Evolutionary conservation across 805 yeast genomes (phyloP).

Genomic region (Barnettozyma californica): DNA sequence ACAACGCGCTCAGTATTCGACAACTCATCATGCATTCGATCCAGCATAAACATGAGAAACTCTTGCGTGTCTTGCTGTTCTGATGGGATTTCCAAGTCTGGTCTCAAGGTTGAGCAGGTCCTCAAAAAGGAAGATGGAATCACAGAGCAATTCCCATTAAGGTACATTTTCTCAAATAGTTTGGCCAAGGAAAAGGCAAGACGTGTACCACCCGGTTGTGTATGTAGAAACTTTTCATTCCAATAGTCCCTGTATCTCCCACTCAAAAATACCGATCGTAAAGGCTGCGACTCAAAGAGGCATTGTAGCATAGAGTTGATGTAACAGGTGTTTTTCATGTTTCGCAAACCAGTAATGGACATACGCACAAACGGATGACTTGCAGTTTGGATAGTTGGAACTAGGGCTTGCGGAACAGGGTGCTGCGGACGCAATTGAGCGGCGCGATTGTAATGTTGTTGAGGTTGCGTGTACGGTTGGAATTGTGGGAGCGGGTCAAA

Average conservation of each 20-base stretch:
- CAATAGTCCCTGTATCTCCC: slow-evolving; percentile 39
- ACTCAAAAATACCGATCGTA: slow-evolving; percentile 45
- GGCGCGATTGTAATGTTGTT: neutral
- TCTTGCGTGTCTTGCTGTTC: slow-evolving; percentile 85
- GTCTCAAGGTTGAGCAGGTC: slow-evolving; percentile 46
- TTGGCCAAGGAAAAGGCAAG: slow-evolving; percentile 48
- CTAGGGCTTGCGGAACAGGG: slow-evolving; percentile 9
- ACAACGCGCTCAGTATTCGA: slow-evolving; percentile 34
- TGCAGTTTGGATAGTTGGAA: slow-evolving; percentile 35
- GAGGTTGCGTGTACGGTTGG: neutral
- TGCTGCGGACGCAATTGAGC: slow-evolving; percentile 8
- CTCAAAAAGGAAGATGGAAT: slow-evolving; percentile 63
- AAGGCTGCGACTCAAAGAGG: slow-evolving; percentile 47
- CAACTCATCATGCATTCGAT: slow-evolving; percentile 64
- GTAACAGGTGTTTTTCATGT: slow-evolving; percentile 72
- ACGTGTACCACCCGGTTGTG: slow-evolving; percentile 13
- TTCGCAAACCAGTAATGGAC: slow-evolving; percentile 56
- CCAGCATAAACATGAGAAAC: slow-evolving; percentile 60
- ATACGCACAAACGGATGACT: slow-evolving; percentile 35
- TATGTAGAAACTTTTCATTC: slow-evolving; percentile 27
- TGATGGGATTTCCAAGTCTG: slow-evolving; percentile 62
- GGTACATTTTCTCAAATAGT: slow-evolving; percentile 51
- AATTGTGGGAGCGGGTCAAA: slow-evolving; percentile 2
- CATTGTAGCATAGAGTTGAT: slow-evolving; percentile 72
- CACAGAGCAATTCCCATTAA: slow-evolving; percentile 55